Conservation (phyloP, 306 rosid species). For the Cucumis cinereus region DNA sequence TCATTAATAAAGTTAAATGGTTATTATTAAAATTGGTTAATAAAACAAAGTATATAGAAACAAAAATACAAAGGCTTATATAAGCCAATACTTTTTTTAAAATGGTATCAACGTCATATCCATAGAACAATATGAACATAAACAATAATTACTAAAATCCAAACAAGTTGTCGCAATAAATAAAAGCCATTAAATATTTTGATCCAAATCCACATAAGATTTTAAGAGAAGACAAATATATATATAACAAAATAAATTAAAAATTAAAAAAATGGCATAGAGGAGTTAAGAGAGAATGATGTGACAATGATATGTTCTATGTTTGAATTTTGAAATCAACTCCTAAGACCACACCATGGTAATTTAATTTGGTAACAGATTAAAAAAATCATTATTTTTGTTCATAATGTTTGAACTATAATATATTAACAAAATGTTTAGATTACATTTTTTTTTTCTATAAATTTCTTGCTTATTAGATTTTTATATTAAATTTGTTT, state of each 20-base stretch:
- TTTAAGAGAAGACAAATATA: not conserved
- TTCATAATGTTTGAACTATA: no score
- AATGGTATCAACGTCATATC: not conserved
- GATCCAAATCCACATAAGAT: not conserved
- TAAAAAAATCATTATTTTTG: not conserved
- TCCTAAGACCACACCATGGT: not conserved
- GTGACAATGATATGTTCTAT: not conserved
- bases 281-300: not conserved
- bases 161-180: not conserved
- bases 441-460: no score
- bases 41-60: no score
- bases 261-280: not conserved
- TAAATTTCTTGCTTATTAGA: not conserved
- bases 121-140: not conserved
- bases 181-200: constrained; percentile 1
- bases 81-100: no score
- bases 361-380: not conserved
- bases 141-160: not conserved
- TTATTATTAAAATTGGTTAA: no score
- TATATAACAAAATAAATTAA: not conserved
- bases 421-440: no score
- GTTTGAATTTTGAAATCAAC: not conserved
- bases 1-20: no score
- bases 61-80: no score
- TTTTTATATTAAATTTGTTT: not conserved